These are phyloP conservation scores for Trichocladium uniseriatum DNA, from an alignment of 495 filamentous ascomycete species.

Conservation along the genomic window DNA sequence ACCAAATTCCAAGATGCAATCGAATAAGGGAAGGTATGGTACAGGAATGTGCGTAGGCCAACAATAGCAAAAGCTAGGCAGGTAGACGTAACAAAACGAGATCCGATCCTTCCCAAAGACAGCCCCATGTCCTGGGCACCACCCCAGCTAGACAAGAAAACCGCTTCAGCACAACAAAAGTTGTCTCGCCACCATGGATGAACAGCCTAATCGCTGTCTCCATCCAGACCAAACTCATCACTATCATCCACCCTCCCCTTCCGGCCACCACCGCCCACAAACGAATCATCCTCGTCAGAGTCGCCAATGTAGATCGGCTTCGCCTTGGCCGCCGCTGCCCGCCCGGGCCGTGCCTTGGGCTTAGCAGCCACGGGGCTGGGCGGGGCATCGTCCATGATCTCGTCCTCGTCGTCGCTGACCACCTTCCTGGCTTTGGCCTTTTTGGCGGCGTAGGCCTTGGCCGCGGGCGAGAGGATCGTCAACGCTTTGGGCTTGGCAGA, in stretches of 20 bases:
- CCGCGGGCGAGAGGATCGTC: constrained; percentile 54
- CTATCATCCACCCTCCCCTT: constrained; percentile 1
- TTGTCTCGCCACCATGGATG: neutral
- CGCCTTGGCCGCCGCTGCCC: constrained; percentile 35
- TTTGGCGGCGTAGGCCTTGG: constrained; percentile 74
- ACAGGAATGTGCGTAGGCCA: too few relatives aligned
- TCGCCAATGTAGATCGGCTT: constrained; percentile 31
- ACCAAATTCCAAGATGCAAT: too few relatives aligned
- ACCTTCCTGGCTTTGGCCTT: constrained; percentile 44
- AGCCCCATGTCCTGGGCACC: too few relatives aligned
- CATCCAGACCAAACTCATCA: constrained; percentile 20
- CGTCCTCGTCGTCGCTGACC: constrained; percentile 37
- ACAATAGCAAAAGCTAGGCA: too few relatives aligned
- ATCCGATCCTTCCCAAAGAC: too few relatives aligned
- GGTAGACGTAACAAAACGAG: too few relatives aligned
- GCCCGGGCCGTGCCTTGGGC: constrained; percentile 37
- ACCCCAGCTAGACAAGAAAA: too few relatives aligned
- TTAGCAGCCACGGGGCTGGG: constrained; percentile 34
- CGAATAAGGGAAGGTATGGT: too few relatives aligned
- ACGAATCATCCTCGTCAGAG: constrained; percentile 32
- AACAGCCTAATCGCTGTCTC: constrained; percentile 15
- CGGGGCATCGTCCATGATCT: constrained; percentile 28
- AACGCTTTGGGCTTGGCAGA: constrained; percentile 2
- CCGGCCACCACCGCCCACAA: neutral
- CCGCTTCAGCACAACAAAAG: too few relatives aligned